These are phyloP conservation scores for Xylaria sp. DNA, from an alignment of 2,329 filamentous ascomycete genomes.

Conservation along the genomic window DNA sequence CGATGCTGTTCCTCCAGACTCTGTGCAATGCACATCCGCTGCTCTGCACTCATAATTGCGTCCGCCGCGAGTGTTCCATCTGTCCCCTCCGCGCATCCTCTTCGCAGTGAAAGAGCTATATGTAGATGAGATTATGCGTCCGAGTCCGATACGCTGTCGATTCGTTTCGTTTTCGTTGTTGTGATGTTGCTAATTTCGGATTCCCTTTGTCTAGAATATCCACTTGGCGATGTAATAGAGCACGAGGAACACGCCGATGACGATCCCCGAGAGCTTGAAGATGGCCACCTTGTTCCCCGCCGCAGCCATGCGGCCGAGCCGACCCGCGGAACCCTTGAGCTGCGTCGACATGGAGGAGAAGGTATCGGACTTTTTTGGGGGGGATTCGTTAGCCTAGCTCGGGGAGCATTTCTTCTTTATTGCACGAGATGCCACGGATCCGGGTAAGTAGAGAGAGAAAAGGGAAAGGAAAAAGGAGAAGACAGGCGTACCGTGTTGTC, in stretches of 20 bases:
- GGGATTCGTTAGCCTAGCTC: background rate
- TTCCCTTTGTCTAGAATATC: constrained; percentile 59
- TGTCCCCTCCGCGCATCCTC: background rate
- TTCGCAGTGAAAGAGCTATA: background rate
- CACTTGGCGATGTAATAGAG: constrained; percentile 78
- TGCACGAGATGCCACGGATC: too few relatives aligned
- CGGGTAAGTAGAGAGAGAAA: background rate
- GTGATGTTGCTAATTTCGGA: background rate
- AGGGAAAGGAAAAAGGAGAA: background rate
- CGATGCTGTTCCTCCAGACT: background rate
- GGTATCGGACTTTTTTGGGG: constrained; percentile 74
- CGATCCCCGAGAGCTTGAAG: constrained; percentile 86
- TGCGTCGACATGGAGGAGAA: constrained; percentile 88
- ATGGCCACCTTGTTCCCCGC: constrained; percentile 92
- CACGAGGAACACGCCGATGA: constrained; percentile 76
- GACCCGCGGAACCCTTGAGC: constrained; percentile 83
- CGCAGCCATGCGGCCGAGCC: constrained; percentile 89
- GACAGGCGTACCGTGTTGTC: constrained; percentile 77
- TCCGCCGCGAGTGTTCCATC: background rate
- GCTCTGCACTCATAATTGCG: background rate
- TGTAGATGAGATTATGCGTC: background rate
- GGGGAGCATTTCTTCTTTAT: background rate
- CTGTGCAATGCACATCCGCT: background rate
- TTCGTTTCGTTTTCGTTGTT: background rate
- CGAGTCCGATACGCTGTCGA: background rate